Base-by-base conservation (phyloP, 345 rosid genomes). In the Populus deltoides region DNA sequence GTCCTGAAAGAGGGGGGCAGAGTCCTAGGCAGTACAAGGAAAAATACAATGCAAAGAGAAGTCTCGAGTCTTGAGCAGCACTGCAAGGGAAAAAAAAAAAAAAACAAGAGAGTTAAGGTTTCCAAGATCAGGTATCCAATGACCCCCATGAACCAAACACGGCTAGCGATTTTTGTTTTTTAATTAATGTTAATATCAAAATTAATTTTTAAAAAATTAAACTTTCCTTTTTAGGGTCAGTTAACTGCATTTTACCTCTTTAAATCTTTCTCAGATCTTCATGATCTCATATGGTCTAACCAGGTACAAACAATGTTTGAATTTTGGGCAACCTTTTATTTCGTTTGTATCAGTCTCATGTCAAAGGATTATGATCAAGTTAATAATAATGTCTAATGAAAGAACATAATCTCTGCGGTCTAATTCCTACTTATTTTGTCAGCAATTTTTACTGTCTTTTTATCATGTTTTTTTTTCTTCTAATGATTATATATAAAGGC, bases 41-140 rank as follows among this genome's bases (percentile, higher is more conserved):
- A 55, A 38, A 29, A 57, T 16, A 33, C 49, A 73, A 33, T 27
- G 53, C 55, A 63, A 70, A 70, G 71, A 38, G 31, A 55, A 61
- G 75, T 68, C 78, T 72, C 49, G 43, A 27, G 38, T 71, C 68
- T 78, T 24, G 24, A 74, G 29, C 41, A 59, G 38, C 27, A 63
- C 16, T 7, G 18, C 27, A 9, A 25, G 25, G 11, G 9, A 31
- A 3, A 1, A 3, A 0, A 31, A 2, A 2, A 41, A 25, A 36
- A 33, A 49, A 68, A 74, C 25, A 39, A 9, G 12, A 9, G 12
- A 2, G 6, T 22, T 36, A 75, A 22, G 82, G 78, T 49, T 74
- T 75, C 71, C 68, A 43, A 61, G 53, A 83, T 62, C 72, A 69
- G 82, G 86, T 20, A 86, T 86, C 89, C 87, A 73, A 86, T 82